phyloP scores from a whole-genome alignment of 768 basidiomycete species.

The Cystobasidiopsis lactophilus region DNA sequence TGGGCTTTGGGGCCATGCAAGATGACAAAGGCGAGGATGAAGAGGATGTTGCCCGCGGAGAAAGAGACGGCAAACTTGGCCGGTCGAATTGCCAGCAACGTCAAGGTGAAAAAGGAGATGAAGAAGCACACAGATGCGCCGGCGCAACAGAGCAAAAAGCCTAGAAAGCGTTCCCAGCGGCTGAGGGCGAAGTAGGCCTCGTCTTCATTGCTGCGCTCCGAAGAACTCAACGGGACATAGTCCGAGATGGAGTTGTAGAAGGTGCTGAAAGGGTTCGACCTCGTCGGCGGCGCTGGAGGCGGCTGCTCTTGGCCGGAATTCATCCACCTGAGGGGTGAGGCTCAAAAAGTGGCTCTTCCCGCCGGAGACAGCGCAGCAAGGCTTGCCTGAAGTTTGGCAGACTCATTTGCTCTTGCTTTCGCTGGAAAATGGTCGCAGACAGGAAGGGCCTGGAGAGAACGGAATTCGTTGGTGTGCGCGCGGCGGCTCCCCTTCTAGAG shows the following conservation, averaged over 20 bases:
- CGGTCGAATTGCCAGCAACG: conserved; percentile 48
- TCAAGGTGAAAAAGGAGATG: conserved; percentile 65
- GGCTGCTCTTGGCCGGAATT: too few species aligned
- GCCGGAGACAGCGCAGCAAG: too few species aligned
- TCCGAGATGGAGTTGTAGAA: conserved; percentile 47
- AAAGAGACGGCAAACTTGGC: conserved; percentile 66
- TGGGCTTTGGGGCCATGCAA: conserved; percentile 65
- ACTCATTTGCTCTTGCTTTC: too few species aligned
- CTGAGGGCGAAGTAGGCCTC: conserved; percentile 83
- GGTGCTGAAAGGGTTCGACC: conserved; percentile 50
- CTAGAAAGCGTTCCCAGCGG: conserved; percentile 82
- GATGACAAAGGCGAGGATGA: conserved; percentile 66
- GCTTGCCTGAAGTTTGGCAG: too few species aligned
- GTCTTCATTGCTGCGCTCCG: conserved; percentile 70
- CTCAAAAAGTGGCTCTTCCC: too few species aligned
- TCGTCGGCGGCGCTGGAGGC: conserved; percentile 12
- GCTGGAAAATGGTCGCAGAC: too few species aligned
- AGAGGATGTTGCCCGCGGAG: conserved; percentile 30
- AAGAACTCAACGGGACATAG: conserved; percentile 72
- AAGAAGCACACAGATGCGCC: conserved; percentile 88
- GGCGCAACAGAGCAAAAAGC: conserved; percentile 67
- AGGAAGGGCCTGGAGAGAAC: too few species aligned
- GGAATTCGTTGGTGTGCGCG: too few species aligned
- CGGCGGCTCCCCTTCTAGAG: too few species aligned
- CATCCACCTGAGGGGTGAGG: too few species aligned